Conservation (phyloP, 2,329 filamentous ascomycete species). For the Penicillium fuscoglaucum region DNA sequence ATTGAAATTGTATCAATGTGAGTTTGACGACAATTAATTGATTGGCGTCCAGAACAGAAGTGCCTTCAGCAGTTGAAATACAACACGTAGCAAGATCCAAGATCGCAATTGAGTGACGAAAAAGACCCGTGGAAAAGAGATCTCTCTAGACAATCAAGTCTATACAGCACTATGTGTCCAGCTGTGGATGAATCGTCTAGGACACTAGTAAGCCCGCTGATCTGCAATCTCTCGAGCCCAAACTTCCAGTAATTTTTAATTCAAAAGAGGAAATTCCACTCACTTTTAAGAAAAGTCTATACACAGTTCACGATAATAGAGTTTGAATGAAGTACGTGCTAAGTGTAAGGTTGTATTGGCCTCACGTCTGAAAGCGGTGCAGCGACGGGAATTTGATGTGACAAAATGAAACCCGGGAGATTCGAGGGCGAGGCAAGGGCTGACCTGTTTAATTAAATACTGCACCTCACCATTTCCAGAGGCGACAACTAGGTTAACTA, state of each 20-base stretch:
- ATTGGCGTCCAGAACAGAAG: background rate
- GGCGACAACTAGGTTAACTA: background rate
- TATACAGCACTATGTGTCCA: background rate
- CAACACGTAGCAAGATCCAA: background rate
- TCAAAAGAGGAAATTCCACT: background rate
- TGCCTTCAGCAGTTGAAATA: background rate
- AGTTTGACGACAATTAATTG: background rate
- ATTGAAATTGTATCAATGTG: background rate
- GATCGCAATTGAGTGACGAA: background rate
- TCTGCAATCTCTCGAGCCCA: background rate
- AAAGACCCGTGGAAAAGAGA: background rate
- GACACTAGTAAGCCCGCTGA: background rate
- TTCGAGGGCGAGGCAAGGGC: constrained; percentile 12
- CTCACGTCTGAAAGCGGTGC: constrained; percentile 9
- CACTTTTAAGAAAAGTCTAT: background rate
- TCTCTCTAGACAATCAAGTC: background rate
- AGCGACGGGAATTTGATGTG: background rate
- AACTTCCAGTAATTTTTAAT: background rate
- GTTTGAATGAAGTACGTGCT: constrained; percentile 1
- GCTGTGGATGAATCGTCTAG: background rate
- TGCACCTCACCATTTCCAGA: constrained; percentile 2
- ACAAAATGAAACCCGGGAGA: constrained; percentile 2
- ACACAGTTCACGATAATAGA: background rate
- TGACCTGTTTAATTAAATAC: constrained; percentile 12
- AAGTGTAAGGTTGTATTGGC: constrained; percentile 9